Percentiles rank a stretch among this genome's conserved stretches.
Evolutionary conservation across 352 stramenopile species (phyloP).

Genomic region (Pythium phragmitis): DNA sequence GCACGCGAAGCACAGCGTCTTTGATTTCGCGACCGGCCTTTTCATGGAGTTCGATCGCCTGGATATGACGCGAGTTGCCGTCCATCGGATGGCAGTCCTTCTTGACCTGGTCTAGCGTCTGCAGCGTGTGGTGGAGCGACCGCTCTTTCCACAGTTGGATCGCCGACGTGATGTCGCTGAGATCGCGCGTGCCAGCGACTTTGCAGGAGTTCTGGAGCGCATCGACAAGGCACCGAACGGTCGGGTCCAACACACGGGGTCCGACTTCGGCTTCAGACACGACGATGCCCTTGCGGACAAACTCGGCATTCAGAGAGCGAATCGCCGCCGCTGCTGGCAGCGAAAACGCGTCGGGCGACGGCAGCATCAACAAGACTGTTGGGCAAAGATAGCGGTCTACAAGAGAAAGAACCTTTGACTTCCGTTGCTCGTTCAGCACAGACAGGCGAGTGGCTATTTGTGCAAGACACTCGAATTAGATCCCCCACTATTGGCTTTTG

Average conservation of each 20-base stretch:
- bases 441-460: no score
- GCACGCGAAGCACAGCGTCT: conserved; percentile 29
- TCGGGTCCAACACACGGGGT: background rate
- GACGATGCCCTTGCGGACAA: conserved; percentile 39
- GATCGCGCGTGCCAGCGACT: conserved; percentile 12
- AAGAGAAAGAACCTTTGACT: no score
- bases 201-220: conserved; percentile 25
- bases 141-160: conserved; percentile 67
- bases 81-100: background rate
- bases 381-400: background rate
- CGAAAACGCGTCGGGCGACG: background rate
- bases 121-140: conserved; percentile 52
- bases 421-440: no score
- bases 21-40: conserved; percentile 41
- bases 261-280: background rate
- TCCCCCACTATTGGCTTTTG: background rate
- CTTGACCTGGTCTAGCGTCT: conserved; percentile 35
- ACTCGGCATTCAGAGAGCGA: conserved; percentile 32
- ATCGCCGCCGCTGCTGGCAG: conserved; percentile 11
- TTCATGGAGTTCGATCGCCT: conserved; percentile 59
- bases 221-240: conserved; percentile 20
- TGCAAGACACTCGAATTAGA: no score
- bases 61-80: conserved; percentile 40
- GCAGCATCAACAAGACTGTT: background rate
- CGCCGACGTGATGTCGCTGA: conserved; percentile 20